Base-by-base conservation (phyloP, 148 eudicot species). In the Heliosperma pusillum region DNA sequence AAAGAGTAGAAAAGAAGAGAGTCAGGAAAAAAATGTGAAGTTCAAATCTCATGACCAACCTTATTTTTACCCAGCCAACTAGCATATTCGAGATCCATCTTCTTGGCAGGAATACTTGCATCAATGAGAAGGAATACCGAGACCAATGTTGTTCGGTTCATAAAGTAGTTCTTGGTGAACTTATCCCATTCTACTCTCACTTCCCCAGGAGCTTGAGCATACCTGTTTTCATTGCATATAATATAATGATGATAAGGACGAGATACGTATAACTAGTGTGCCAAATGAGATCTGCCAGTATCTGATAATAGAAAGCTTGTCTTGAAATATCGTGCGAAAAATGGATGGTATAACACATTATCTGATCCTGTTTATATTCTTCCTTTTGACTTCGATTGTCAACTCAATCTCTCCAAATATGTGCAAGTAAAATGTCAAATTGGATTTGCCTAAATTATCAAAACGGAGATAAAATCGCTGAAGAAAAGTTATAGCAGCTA, bases 61-160 rank as follows among this genome's bases (percentile, higher is more conserved):
- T 92, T 88, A 78, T 95, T 92, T 68, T 88, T 88, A 70, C 97
- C 99, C 78, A 95, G 85, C 99, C 99, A 95, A 82, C 97, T 90
- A 52, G 97, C 99, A 83, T 92, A 95, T 66, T 95, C 94, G 24
- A 95, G 96, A 83, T 95, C 99, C 68, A 88, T 88, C 58, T 79
- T 87, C 71, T 87, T 95, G 29, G 88, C 96, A 64, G 99, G 99
- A 78, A 95, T 92, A 84, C 96, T 95, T 52, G 99, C 99, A 83
- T 95, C 99, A 20, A 95, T 87, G 19, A 95, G 89, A 74, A 92
- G 99, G 84, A 95, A 95, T 7, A 95, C 99, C 0, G 97, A 90
- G 72, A 95, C 92, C 70, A 95, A 81, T 10, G 89, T 83, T 20
- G 93, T 85, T 33, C 97, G 83, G 53, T 92, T 87, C 13, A 95